Evolutionary conservation across 257 asterid species (phyloP), one percentile per base, ranked within the genome.

Genomic region (Solanum raphanifolium): DNA sequence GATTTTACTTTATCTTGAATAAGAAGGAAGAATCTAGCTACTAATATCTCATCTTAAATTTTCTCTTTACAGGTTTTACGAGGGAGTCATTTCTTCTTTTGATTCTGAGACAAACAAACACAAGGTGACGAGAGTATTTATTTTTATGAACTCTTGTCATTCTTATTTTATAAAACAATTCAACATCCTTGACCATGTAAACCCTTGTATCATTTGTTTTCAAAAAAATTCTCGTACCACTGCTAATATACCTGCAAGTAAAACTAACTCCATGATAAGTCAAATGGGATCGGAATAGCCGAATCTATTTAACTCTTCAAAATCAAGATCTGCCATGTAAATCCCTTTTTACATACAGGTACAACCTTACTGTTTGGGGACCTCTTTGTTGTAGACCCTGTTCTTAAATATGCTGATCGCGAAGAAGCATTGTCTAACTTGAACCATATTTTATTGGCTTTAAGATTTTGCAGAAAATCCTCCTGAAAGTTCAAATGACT

Each of bases 31-130:
- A 31, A 21, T 71, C 46, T 18, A 39, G 68, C 23, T 55, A 71
- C 23, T 4, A 39, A 52, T 87, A 1, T 88, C 91, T 87, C 87
- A 87, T 76, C 74, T 86, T 88, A 36, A 83, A 27, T 27, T n/a
- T 89, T 86, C 87, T 87, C 74, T 88, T 32, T 90, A 89, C 90
- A 94, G 96, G 91, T 94, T 90, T 88, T 93, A 94, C 87, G 18
- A 89, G 5, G 96, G 94, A 88, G 81, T 72, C 39, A 87, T 94
- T 86, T 58, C 16, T 62, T 92, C 90, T 89, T 94, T 87, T 87
- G 94, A 94, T 87, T 91, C 91, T 25, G 89, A 74, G 86, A 73
- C 90, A 65, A 94, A 89, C 90, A 93, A 89, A 83, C 94, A 93
- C 88, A 86, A 73, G 95, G 96, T 94, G 6, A 46, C 20, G n/a